Evolutionary conservation across 2,329 filamentous ascomycete genomes (phyloP), one percentile per base, ranked within the genome.

Genomic region (Venturia effusa): DNA sequence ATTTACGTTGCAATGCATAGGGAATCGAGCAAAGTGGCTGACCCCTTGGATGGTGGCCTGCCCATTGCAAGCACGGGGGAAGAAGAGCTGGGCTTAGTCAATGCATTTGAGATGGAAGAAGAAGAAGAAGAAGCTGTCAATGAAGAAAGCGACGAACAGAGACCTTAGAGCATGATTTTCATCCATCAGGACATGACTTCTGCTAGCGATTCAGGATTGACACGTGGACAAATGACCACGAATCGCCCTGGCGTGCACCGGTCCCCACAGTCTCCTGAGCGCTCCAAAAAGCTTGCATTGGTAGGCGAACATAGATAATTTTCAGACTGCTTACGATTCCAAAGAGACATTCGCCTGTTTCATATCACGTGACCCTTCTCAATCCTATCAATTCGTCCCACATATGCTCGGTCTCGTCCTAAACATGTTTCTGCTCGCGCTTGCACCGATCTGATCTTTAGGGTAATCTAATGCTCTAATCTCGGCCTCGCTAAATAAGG

Each of bases 1-100:
- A 76, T 89, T 34, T 87, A 83, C 70, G 84, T 89, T 61, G 85
- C 85, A 0, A 73, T 86, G 70, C 78, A 81, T 64, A 81, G 79
- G 64, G 78, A 63, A 8, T 40, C 51, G 51, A 30, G 24, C 51
- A 57, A 57, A 34, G 27, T 34, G 30, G 30, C 30, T 3, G 51
- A 57, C 19, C 11, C 11, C 13, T 17, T 34, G 30, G 30, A n/a
- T 57, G 1, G 27, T 15, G 27, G 34, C 11, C 4, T 19, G 13
- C n/a, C 30, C 3, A 17, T 57, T 17, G 6, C 51, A n/a, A 5
- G 27, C 27, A 34, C 13, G 10, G 30, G 51, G 30, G 51, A 57
- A 4, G 51, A 57, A 57, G 51, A 57, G 30, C 19, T 57, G 51
- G 51, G 30, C 5, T 19, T 57, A 1, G 51, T 57, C 51, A 57